Conservation (phyloP, 345 rosid genomes). For the Murraya koenigii region DNA sequence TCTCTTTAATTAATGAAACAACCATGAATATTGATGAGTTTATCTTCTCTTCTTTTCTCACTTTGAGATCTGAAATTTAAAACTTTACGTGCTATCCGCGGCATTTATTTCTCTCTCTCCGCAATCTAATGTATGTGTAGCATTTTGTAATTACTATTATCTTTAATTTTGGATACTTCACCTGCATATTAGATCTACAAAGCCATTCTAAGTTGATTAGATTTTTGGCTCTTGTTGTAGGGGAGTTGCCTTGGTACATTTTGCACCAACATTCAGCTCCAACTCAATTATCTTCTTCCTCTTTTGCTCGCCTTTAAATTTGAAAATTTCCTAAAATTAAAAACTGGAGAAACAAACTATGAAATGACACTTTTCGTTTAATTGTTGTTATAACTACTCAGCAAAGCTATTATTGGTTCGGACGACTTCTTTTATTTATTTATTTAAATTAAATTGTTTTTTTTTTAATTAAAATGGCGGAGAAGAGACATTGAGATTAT, state of each 20-base stretch:
- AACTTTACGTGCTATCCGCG: background rate
- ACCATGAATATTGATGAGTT: background rate
- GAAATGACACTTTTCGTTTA: background rate
- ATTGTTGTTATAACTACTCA: background rate
- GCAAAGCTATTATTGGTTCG: background rate
- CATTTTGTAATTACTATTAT: background rate
- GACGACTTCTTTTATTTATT: background rate
- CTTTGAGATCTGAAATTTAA: constrained; percentile 10
- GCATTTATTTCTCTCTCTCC: background rate
- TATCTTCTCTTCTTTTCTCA: background rate
- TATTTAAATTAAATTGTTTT: too few relatives aligned
- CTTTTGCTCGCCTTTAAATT: background rate
- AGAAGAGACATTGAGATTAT: constrained; percentile 12
- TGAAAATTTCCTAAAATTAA: background rate
- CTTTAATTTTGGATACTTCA: background rate
- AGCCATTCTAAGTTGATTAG: background rate
- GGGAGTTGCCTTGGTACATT: constrained; percentile 1
- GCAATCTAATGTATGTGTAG: background rate
- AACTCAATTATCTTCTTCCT: background rate
- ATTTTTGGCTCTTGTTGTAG: background rate
- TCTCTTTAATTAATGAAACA: background rate
- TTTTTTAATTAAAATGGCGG: background rate
- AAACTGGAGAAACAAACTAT: background rate
- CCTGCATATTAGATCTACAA: background rate
- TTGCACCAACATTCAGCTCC: constrained; percentile 4